Evolutionary conservation across 805 yeast species (phyloP).

Genomic region (Starmerella vitae): DNA sequence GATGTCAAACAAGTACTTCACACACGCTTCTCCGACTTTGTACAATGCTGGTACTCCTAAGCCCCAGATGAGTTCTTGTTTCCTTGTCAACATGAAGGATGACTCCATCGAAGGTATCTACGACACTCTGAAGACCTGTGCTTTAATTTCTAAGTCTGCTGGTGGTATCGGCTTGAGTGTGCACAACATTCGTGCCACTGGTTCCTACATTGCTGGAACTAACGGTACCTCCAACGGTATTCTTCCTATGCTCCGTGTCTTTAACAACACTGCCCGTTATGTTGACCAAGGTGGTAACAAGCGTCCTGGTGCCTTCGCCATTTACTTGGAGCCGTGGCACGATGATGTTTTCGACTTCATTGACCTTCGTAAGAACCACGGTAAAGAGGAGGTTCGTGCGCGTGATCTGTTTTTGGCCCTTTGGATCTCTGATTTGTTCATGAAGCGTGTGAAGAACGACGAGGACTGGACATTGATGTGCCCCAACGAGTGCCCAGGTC

Average conservation of each 20-base stretch:
- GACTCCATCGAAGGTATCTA: conserved; percentile 95
- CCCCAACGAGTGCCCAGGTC: conserved; percentile 78
- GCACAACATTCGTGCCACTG: conserved; percentile 74
- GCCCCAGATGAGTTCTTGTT: conserved; percentile 83
- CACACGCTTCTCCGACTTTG: conserved; percentile 90
- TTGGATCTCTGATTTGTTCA: conserved; percentile 91
- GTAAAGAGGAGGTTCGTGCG: conserved; percentile 86
- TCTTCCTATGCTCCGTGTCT: conserved; percentile 92
- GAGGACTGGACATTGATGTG: conserved; percentile 82
- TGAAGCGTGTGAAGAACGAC: conserved; percentile 72
- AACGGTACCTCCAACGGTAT: conserved; percentile 87
- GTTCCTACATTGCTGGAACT: conserved; percentile 80
- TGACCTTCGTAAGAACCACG: conserved; percentile 83
- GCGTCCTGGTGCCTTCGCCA: conserved; percentile 94
- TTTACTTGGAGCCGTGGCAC: conserved; percentile 96
- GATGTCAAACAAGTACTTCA: conserved; percentile 78
- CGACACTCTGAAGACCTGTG: conserved; percentile 75
- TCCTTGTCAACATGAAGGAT: conserved; percentile 77
- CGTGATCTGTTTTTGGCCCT: conserved; percentile 85
- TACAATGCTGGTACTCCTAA: conserved; percentile 85
- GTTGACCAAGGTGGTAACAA: conserved; percentile 98
- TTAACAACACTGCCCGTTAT: conserved; percentile 88
- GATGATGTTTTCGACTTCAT: conserved; percentile 76
- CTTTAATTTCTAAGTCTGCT: conserved; percentile 82
- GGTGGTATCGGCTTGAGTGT: conserved; percentile 93